Conservation (phyloP, 306 rosid genomes). For the Cyamopsis tetragonoloba region DNA sequence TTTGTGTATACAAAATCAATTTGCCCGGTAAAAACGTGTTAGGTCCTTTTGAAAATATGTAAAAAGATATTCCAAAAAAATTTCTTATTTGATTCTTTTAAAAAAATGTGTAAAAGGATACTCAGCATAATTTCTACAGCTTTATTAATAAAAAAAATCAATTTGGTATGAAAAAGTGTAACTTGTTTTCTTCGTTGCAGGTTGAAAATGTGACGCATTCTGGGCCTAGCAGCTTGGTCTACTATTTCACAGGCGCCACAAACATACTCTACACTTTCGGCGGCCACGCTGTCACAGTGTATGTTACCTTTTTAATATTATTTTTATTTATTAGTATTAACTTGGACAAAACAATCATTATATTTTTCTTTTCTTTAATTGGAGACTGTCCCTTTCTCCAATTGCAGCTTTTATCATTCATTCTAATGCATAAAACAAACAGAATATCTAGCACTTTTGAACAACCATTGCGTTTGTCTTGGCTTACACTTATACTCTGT, state of each 20-base stretch:
- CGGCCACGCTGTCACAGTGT: conserved; percentile 49
- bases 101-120: no score
- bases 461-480: neutral
- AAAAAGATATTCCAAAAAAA: no score
- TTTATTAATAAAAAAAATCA: no score
- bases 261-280: conserved; percentile 45
- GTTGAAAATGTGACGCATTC: conserved; percentile 36
- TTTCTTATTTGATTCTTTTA: no score
- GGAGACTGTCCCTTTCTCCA: conserved; percentile 17
- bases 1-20: no score
- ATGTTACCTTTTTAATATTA: neutral
- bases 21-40: no score
- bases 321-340: conserved; percentile 10
- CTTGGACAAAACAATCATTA: conserved; percentile 17
- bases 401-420: conserved; percentile 39
- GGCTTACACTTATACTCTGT: conserved; percentile 18
- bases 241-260: conserved; percentile 47
- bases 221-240: conserved; percentile 32
- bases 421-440: conserved; percentile 31
- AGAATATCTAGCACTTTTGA: conserved; percentile 11
- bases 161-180: neutral
- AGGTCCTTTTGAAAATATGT: no score
- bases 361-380: conserved; percentile 7
- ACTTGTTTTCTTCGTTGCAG: neutral
- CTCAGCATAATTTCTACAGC: no score